Evolutionary conservation across 2,329 filamentous ascomycete genomes (phyloP), one percentile per base, ranked within the genome.

Genomic region (Exserohilum rostratum): DNA sequence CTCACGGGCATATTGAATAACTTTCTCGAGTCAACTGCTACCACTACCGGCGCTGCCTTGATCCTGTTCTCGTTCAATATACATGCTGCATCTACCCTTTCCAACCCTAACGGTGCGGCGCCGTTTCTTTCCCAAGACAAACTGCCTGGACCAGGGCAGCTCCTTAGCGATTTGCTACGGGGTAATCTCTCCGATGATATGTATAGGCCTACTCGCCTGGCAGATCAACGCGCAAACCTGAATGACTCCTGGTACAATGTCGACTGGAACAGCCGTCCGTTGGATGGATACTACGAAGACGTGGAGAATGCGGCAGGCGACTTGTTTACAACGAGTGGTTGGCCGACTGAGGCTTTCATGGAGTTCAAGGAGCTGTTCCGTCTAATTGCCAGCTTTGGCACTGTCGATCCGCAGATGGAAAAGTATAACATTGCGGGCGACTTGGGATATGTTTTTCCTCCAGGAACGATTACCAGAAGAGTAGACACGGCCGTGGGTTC

Each of bases 331-430:
- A 66, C 77, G 0, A 79, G 86, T 70, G 87, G 87, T 10, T 89
- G 87, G 87, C 87, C 87, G 0, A 82, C 80, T n/a, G 82, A 85
- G 60, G 78, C 80, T 17, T 86, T 80, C 60, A 71, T 87, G 30
- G 83, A 86, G 60, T 78, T 87, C 39, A 75, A 77, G 2, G 74
- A 79, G 42, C 77, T 78, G n/a, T 80, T 80, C 59, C 78, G 86
- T 29, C 61, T 88, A 2, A 64, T 89, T 2, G 68, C 83, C 7
- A 79, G 80, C 33, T 86, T 83, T 66, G 85, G 85, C 1, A 75
- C 68, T 0, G 68, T 88, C 5, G 85, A 87, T 66, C 72, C 83
- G 2, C 83, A 87, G 50, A 82, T 88, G 77, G 58, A 66, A 9
- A 69, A 62, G 2, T 88, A 88, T 65, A 78, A 87, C 60, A 77